A percentile compares a stretch with the other conserved stretches of the same genome.
Conservation (phyloP, 139 green algal genomes). For the Spirogloea muscicola region DNA sequence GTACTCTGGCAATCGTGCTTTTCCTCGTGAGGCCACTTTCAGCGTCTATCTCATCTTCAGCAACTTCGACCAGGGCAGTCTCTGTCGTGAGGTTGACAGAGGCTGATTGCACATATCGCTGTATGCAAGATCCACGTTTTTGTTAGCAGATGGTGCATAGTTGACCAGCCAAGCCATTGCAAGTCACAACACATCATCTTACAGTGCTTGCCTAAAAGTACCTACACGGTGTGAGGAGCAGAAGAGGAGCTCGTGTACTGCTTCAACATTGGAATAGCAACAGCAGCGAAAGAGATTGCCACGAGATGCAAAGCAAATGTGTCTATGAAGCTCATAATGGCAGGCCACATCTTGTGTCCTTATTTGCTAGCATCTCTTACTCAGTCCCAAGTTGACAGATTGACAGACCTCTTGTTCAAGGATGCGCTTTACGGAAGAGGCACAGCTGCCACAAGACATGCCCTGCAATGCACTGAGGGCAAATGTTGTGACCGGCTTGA, state of each 20-base stretch:
- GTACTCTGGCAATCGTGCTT: constrained; percentile 1
- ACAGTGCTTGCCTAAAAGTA: not conserved
- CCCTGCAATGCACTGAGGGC: constrained; percentile 1
- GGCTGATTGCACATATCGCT: constrained; percentile 34
- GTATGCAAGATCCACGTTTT: not conserved
- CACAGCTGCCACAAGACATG: constrained; percentile 34
- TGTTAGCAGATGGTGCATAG: not conserved
- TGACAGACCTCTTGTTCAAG: constrained; percentile 17
- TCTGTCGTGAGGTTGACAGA: constrained; percentile 41
- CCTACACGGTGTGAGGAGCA: not conserved
- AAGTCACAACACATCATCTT: not conserved
- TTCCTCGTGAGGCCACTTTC: not conserved
- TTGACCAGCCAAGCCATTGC: not conserved
- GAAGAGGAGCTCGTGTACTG: not conserved
- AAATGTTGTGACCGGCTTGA: not conserved
- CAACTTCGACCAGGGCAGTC: constrained; percentile 30
- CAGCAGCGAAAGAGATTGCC: not conserved
- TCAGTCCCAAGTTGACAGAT: not conserved
- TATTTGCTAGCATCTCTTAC: not conserved
- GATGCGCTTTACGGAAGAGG: constrained; percentile 30
- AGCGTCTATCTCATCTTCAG: not conserved
- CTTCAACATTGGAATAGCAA: not conserved
- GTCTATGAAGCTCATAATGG: no score
- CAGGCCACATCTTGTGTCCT: not conserved
- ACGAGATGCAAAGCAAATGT: not conserved